Conservation (phyloP, 306 rosid species). For the Quercus engelmannii region DNA sequence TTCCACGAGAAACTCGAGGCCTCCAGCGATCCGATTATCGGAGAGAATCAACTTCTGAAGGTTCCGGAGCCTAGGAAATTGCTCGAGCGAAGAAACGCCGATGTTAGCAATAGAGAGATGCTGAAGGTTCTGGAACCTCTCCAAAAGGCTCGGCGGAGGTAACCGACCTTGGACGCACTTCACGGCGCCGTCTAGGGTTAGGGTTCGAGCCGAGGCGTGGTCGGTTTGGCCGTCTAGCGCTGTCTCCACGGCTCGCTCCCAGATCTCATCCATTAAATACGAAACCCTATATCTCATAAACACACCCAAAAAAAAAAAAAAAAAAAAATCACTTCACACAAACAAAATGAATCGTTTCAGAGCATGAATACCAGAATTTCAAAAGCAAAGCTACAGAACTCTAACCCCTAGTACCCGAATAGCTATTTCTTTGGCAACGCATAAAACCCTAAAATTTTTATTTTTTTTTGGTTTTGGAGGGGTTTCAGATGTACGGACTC, state of each 20-base stretch:
- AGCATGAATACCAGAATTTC: not conserved
- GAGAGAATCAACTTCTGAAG: conserved; percentile 77
- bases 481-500: conserved; percentile 21
- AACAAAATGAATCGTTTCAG: conserved; percentile 5
- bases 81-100: conserved; percentile 86
- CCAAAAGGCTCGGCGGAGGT: conserved; percentile 76
- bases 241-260: conserved; percentile 93
- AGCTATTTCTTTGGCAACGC: conserved; percentile 2
- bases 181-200: conserved; percentile 93
- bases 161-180: conserved; percentile 81
- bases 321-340: not conserved
- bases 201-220: conserved; percentile 55
- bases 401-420: not conserved
- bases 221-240: conserved; percentile 81
- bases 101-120: conserved; percentile 88
- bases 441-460: conserved; percentile 33
- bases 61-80: conserved; percentile 70
- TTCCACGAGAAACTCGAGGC: conserved; percentile 67
- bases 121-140: conserved; percentile 78
- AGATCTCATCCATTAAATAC: conserved; percentile 93
- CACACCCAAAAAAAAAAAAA: not conserved
- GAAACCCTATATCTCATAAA: conserved; percentile 54
- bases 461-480: not conserved
- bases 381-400: conserved; percentile 4
- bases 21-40: conserved; percentile 84